Evolutionary conservation across 805 yeast species (phyloP).

Genomic region (Candida khao-thaluensis): DNA sequence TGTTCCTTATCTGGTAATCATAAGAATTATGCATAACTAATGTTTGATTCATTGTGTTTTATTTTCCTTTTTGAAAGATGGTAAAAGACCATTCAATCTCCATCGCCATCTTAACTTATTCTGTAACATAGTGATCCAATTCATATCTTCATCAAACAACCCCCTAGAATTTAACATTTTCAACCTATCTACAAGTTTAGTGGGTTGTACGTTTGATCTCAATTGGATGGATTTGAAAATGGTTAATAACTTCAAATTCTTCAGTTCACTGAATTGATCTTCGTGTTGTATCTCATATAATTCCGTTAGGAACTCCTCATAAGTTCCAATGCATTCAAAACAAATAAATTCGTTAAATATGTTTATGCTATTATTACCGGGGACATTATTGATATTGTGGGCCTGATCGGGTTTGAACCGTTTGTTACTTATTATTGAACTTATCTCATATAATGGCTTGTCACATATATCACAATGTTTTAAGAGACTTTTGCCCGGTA

Average conservation of each 20-base stretch:
- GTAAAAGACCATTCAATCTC: slow-evolving; percentile 23
- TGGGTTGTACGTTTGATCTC: slow-evolving; percentile 11
- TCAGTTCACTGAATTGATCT: slow-evolving; percentile 12
- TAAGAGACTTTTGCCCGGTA: slow-evolving; percentile 38
- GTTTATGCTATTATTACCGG: slow-evolving; percentile 7
- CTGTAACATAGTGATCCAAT: slow-evolving; percentile 19
- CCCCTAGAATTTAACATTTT: slow-evolving; percentile 10
- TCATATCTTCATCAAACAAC: slow-evolving; percentile 3
- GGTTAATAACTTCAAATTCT: slow-evolving; percentile 14
- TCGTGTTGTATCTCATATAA: slow-evolving; percentile 5
- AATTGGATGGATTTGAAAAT: slow-evolving; percentile 16
- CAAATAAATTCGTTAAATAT: slow-evolving; percentile 56
- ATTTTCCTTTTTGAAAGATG: slow-evolving; percentile 10
- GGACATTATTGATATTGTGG: not conserved
- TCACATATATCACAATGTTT: slow-evolving; percentile 69
- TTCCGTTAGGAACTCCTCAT: slow-evolving; percentile 52
- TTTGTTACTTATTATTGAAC: slow-evolving; percentile 33
- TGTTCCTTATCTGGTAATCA: no score
- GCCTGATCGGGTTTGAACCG: slow-evolving; percentile 7
- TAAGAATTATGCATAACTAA: no score
- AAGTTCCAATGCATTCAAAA: slow-evolving; percentile 57
- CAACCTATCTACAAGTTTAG: slow-evolving; percentile 15
- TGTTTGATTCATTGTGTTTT: slow-evolving; percentile 5
- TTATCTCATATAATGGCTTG: slow-evolving; percentile 62
- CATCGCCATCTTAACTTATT: slow-evolving; percentile 23